A percentile compares a stretch with the other conserved stretches of the same genome.
Evolutionary conservation across 805 yeast species (phyloP).

Genomic region (Ogataea saltuana): DNA sequence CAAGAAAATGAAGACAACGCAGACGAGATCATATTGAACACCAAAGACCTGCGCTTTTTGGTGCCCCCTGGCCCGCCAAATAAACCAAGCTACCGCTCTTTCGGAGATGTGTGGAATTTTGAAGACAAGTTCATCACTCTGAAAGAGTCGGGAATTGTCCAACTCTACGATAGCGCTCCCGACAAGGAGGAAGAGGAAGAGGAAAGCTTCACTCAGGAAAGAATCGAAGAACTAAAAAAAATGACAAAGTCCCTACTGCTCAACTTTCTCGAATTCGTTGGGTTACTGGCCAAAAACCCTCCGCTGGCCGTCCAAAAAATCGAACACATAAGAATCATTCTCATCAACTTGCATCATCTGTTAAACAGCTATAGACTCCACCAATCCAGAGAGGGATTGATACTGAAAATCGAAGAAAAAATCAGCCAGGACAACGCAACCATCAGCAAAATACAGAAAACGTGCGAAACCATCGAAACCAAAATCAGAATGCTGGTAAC

Average conservation of each 20-base stretch:
- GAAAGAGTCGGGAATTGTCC: conserved; percentile 73
- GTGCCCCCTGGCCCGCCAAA: conserved; percentile 66
- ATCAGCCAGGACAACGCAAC: conserved; percentile 41
- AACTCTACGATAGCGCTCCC: conserved; percentile 51
- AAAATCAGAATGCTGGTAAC: conserved; percentile 33
- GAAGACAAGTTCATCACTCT: conserved; percentile 76
- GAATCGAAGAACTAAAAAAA: conserved; percentile 75
- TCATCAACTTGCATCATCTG: conserved; percentile 89
- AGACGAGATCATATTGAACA: conserved; percentile 25
- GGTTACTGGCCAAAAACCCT: conserved; percentile 75
- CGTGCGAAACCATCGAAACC: conserved; percentile 41
- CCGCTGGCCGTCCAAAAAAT: conserved; percentile 57
- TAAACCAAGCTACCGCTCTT: conserved; percentile 73
- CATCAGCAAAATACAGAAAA: conserved; percentile 46
- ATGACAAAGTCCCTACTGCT: conserved; percentile 75
- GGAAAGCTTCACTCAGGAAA: conserved; percentile 45
- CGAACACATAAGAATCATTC: conserved; percentile 74
- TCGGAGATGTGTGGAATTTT: conserved; percentile 88
- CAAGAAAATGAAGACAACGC: conserved; percentile 26
- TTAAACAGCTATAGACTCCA: conserved; percentile 93
- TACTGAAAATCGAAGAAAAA: conserved; percentile 68
- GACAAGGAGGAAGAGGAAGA: conserved; percentile 36
- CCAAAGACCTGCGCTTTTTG: conserved; percentile 51
- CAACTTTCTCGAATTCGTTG: conserved; percentile 80
- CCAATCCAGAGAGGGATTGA: conserved; percentile 87